phyloP scores from a whole-genome alignment of 2,329 filamentous ascomycete species.

The Xylaria sp. region DNA sequence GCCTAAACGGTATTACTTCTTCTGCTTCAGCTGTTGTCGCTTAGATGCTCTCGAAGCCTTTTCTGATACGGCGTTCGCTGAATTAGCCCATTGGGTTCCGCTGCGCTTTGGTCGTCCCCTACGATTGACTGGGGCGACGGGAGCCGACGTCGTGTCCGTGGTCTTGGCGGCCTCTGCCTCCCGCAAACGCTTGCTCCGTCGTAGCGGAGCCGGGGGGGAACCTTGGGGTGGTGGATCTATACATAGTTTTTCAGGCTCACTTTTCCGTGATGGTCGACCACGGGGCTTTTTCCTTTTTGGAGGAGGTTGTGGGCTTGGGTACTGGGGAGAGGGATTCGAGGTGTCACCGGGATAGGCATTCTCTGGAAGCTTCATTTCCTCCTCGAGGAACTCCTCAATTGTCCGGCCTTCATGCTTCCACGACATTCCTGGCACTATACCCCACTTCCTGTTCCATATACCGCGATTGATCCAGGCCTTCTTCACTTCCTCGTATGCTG shows the following conservation, averaged over 20 bases:
- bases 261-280: neutral
- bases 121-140: neutral
- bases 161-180: neutral
- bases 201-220: neutral
- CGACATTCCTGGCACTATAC: slow-evolving; percentile 24
- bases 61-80: neutral
- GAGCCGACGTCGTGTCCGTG: neutral
- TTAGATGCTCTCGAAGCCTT: neutral
- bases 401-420: slow-evolving; percentile 23
- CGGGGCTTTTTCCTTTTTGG: neutral
- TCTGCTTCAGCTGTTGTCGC: neutral
- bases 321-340: neutral
- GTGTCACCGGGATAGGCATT: neutral
- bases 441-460: slow-evolving; percentile 26
- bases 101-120: neutral
- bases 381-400: neutral
- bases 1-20: neutral
- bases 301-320: neutral
- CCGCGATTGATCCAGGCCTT: neutral
- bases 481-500: slow-evolving; percentile 18
- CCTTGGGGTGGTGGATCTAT: neutral
- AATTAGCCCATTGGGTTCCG: neutral
- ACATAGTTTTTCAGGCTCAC: no score
- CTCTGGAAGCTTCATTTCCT: neutral
- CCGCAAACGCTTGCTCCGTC: slow-evolving; percentile 11